phyloP scores from a whole-genome alignment of 177 flowering plant genomes.

The Tripterygium wilfordii region DNA sequence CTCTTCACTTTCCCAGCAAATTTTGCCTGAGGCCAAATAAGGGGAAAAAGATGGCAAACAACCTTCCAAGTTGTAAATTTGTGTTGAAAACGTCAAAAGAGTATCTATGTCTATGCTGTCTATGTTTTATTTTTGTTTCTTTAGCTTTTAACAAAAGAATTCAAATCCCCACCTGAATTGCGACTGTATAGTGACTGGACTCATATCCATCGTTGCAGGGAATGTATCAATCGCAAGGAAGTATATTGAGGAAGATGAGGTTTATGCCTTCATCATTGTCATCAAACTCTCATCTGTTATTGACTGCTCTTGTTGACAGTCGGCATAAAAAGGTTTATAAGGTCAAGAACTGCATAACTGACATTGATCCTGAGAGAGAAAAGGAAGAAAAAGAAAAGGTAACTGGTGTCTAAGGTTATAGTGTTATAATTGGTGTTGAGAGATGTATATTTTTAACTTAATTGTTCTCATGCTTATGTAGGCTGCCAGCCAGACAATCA shows the following conservation, averaged over 20 bases:
- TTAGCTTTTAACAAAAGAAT: too few relatives aligned
- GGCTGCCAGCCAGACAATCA: conserved; percentile 86
- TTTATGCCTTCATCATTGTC: conserved; percentile 95
- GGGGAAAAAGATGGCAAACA: too few relatives aligned
- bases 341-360: conserved; percentile 90
- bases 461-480: conserved; percentile 23
- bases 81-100: too few relatives aligned
- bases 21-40: too few relatives aligned
- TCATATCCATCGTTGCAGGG: conserved; percentile 50
- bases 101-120: too few relatives aligned
- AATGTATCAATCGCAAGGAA: conserved; percentile 94
- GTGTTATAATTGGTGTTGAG: neutral
- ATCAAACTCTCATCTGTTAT: conserved; percentile 84
- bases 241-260: conserved; percentile 80
- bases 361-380: conserved; percentile 96
- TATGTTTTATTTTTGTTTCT: too few relatives aligned
- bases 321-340: conserved; percentile 92
- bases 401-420: conserved; percentile 6
- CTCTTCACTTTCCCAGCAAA: too few relatives aligned
- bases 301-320: conserved; percentile 96
- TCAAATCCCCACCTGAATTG: too few relatives aligned
- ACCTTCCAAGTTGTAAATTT: too few relatives aligned
- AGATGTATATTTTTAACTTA: too few relatives aligned
- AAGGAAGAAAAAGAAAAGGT: conserved; percentile 98
- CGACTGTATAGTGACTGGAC: too few relatives aligned